Evolutionary conservation across 73 alveolate genomes (phyloP).

Genomic region (Diophrys appendiculata): DNA sequence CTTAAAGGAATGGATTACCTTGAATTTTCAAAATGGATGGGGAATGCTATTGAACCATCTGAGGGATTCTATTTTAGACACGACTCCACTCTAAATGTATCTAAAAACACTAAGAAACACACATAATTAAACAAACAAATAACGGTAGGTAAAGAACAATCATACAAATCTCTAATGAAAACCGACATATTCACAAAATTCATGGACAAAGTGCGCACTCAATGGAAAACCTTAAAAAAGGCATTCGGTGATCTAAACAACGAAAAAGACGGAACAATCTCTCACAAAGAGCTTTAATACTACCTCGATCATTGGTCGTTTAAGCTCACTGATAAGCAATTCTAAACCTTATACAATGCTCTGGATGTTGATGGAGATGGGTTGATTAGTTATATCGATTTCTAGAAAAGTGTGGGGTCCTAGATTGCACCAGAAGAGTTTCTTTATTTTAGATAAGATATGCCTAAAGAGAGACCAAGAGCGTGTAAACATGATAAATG

Average conservation of each 20-base stretch:
- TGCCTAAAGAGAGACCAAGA: neutral
- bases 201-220: slow-evolving; percentile 32
- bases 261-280: slow-evolving; percentile 38
- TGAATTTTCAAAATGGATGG: slow-evolving; percentile 54
- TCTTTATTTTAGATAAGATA: slow-evolving; percentile 17
- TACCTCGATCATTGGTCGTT: slow-evolving; percentile 45
- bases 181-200: slow-evolving; percentile 1
- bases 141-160: neutral
- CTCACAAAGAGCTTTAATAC: slow-evolving; percentile 11
- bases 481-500: slow-evolving; percentile 16
- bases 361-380: slow-evolving; percentile 62
- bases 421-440: slow-evolving; percentile 35
- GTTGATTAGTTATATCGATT: slow-evolving; percentile 52
- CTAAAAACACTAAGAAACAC: slow-evolving; percentile 1
- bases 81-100: slow-evolving; percentile 49
- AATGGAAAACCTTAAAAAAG: slow-evolving; percentile 59
- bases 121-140: neutral
- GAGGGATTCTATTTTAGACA: slow-evolving; percentile 71
- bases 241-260: slow-evolving; percentile 47
- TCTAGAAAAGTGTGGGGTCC: slow-evolving; percentile 42
- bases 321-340: slow-evolving; percentile 20
- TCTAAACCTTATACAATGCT: slow-evolving; percentile 32
- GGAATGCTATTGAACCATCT: slow-evolving; percentile 47
- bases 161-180: neutral
- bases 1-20: slow-evolving; percentile 38